Percentiles rank a stretch among this genome's conserved stretches.
phyloP scores from a whole-genome alignment of 164 flowering plant species.

The Brasenia schreberi region DNA sequence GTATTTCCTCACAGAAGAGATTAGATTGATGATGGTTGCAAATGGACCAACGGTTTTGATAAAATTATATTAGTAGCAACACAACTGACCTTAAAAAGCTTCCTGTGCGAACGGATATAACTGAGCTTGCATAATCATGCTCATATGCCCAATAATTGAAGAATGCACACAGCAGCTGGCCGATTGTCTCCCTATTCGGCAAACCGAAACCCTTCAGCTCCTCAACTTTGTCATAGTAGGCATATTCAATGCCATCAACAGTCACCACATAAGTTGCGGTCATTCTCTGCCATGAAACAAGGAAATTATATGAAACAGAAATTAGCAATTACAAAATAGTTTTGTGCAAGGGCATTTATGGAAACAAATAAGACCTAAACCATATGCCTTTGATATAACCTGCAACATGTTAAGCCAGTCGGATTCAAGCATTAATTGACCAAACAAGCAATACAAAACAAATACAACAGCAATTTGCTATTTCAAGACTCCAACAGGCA shows the following conservation, averaged over 20 bases:
- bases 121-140: slow-evolving; percentile 80
- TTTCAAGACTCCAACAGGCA: too few species aligned
- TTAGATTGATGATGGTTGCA: too few species aligned
- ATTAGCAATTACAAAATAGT: too few species aligned
- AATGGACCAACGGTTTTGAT: too few species aligned
- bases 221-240: slow-evolving; percentile 81
- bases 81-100: slow-evolving; percentile 48
- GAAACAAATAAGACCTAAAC: too few species aligned
- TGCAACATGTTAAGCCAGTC: too few species aligned
- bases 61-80: not conserved
- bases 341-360: too few species aligned
- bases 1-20: too few species aligned
- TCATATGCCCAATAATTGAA: slow-evolving; percentile 91
- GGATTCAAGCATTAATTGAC: too few species aligned
- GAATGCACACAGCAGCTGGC: slow-evolving; percentile 72
- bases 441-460: too few species aligned
- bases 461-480: too few species aligned
- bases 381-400: too few species aligned
- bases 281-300: slow-evolving; percentile 46
- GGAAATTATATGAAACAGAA: not conserved
- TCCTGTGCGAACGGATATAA: slow-evolving; percentile 84
- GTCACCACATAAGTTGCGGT: slow-evolving; percentile 49
- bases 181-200: slow-evolving; percentile 56
- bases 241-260: slow-evolving; percentile 53
- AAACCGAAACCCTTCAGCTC: slow-evolving; percentile 54